Base-by-base conservation (phyloP, 306 rosid genomes). In the Vigna unguiculata region DNA sequence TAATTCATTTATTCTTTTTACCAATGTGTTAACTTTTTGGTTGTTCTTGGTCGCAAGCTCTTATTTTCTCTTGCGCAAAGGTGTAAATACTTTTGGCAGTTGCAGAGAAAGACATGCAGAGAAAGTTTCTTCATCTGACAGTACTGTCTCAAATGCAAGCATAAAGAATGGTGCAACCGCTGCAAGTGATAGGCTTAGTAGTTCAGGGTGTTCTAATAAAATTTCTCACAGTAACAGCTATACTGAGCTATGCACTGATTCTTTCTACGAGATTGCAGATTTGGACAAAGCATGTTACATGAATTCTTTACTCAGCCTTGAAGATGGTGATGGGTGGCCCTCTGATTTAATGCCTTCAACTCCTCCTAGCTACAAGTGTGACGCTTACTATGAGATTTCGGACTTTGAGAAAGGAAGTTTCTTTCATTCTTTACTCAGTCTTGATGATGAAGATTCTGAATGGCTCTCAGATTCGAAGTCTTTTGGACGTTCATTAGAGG, bases 281-380 rank as follows among this genome's bases (percentile, higher is more conserved):
- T 73, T 71, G 8, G 86, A 84, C 30, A 77, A 46, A 67, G 53
- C 24, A 11, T 41, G 84, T 71, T 82, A 73, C 57, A 21, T 15
- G 71, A 41, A 66, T 15, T 85, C 90, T 21, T 81, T 89, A 13
- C 34, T 86, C 51, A 63, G 49, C 76, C 86, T 88, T 53, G 87
- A 84, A 30, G 80, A 61, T 7, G 87, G 83, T 72, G 90, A 84
- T 19, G 81, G 59, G 25, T 80, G 40, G 40, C 40, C 6, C 40
- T 34, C 40, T 34, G 40, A 34, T 34, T 34, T 6, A 34, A 7
- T 34, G 40, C 40, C 40, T 55, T 55, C 62, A 4, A 22, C 62
- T 22, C 62, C 34, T 55, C 8, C 2, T 55, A 10, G 62, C 34
- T 55, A 55, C n/a, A 21, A 55, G 34, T 4, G 34, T 55, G 34